Evolutionary conservation across 768 basidiomycete genomes (phyloP), one percentile per base, ranked within the genome.

Genomic region (Lyophyllum shimeji): DNA sequence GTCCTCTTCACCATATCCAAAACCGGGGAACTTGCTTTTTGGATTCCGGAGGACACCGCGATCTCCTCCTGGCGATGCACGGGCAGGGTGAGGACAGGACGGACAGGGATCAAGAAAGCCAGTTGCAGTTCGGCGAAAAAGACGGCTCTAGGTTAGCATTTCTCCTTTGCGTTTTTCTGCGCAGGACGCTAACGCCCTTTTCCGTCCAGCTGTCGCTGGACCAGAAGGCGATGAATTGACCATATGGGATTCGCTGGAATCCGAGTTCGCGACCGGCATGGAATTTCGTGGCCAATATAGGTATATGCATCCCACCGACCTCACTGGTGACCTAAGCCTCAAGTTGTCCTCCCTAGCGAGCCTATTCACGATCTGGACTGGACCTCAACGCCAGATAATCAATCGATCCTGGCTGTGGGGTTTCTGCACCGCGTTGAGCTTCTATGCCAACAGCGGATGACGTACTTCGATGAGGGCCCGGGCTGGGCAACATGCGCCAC

Each of bases 181-280:
- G 25, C 7, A 50, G 29, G 49, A 59, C 50, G 55, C 50, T 50
- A 34, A 54, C 62, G 21, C 49, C 55, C 34, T 46, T 42, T 54
- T 42, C 18, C 43, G 23, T 7, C 2, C 18, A 94, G 92, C 93
- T 58, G 83, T 87, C 13, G 74, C 79, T 4, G 68, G 73, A 15
- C 63, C 76, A 0, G 80, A 82, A 18, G 88, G 87, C 0, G 80
- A 90, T 56, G 93, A 95, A 65, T 70, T 98, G 45, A 94, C 93
- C 0, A 93, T 98, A 17, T 98, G 96, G 96, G 94, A 98, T 70
- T 97, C 95, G 0, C 89, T 89, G 50, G 90, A 91, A 69, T 95
- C 91, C 17, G 92, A 96, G 69, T 98, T 98, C 69, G 86, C 93
- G 7, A 88, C 90, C 4, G 95, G 95, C 2, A 74, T 95, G 46